phyloP scores from a whole-genome alignment of 192 early-diverging fungal species.

The Lunasporangiospora selenospora region DNA sequence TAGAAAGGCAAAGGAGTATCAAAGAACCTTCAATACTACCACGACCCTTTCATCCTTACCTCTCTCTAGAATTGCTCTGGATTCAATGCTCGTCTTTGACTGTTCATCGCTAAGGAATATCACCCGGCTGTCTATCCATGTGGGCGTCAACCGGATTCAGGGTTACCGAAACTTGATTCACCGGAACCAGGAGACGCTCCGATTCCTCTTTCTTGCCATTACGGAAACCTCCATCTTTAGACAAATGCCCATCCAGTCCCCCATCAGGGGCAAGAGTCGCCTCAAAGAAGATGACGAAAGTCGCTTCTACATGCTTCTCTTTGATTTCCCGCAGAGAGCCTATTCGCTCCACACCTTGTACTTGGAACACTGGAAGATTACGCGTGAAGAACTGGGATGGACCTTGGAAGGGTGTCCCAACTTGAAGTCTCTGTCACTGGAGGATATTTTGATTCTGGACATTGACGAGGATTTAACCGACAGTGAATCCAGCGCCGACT shows the following conservation, averaged over 20 bases:
- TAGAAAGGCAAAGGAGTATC: too few relatives aligned
- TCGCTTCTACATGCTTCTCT: slow-evolving; percentile 4
- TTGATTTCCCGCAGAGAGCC: slow-evolving; percentile 2
- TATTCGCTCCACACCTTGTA: slow-evolving; percentile 6
- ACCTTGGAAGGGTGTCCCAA: slow-evolving; percentile 17
- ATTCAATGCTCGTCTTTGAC: slow-evolving; percentile 7
- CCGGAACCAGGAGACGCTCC: slow-evolving; percentile 8
- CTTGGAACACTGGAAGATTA: slow-evolving; percentile 21
- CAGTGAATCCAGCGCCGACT: neutral
- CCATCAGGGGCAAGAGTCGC: too few relatives aligned
- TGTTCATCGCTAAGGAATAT: slow-evolving; percentile 4
- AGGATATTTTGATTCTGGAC: slow-evolving; percentile 2
- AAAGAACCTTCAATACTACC: too few relatives aligned
- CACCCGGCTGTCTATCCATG: neutral
- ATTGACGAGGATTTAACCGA: neutral
- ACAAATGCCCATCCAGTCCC: too few relatives aligned
- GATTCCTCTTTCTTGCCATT: neutral
- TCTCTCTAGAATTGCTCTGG: too few relatives aligned
- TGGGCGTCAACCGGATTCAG: neutral
- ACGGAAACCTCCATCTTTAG: too few relatives aligned
- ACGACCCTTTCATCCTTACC: too few relatives aligned
- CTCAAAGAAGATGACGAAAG: too few relatives aligned
- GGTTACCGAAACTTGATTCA: neutral
- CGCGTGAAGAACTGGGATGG: slow-evolving; percentile 1
- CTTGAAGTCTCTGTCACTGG: slow-evolving; percentile 10